These are phyloP conservation scores for Aspergillus proliferans DNA, from an alignment of 2,329 filamentous ascomycete genomes.

Conservation along the genomic window DNA sequence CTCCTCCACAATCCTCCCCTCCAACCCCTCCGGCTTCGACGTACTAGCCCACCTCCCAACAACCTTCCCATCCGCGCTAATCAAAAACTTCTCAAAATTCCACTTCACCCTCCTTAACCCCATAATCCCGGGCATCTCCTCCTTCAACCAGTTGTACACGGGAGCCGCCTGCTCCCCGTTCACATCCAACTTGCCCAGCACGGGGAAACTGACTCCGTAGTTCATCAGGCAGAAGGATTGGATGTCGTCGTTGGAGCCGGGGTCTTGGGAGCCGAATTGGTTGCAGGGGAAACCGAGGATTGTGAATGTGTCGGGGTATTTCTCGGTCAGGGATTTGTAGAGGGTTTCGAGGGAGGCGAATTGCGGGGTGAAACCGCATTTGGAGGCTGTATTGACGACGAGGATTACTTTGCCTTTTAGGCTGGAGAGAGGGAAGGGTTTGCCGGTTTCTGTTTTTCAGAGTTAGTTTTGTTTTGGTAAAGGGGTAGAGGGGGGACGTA, in stretches of 20 bases:
- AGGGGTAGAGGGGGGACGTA: conserved; percentile 28
- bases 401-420: conserved; percentile 91
- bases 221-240: conserved; percentile 84
- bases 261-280: conserved; percentile 90
- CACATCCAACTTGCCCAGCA: conserved; percentile 87
- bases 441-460: conserved; percentile 58
- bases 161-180: conserved; percentile 79
- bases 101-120: conserved; percentile 92
- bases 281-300: conserved; percentile 98
- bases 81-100: conserved; percentile 99
- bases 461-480: neutral
- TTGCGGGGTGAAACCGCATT: conserved; percentile 98
- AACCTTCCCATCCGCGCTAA: conserved; percentile 79
- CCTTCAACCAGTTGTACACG: conserved; percentile 69
- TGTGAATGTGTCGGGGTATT: conserved; percentile 69
- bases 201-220: conserved; percentile 88
- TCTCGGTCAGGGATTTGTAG: conserved; percentile 68
- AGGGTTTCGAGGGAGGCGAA: conserved; percentile 85
- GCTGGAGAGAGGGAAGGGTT: conserved; percentile 60
- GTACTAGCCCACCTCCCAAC: conserved; percentile 80
- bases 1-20: conserved; percentile 69
- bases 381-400: conserved; percentile 94
- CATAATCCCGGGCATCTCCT: conserved; percentile 69
- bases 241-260: conserved; percentile 73
- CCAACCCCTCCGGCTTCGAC: conserved; percentile 76